phyloP scores from a whole-genome alignment of 257 asterid genomes.

The Nicotiana tomentosiformis region DNA sequence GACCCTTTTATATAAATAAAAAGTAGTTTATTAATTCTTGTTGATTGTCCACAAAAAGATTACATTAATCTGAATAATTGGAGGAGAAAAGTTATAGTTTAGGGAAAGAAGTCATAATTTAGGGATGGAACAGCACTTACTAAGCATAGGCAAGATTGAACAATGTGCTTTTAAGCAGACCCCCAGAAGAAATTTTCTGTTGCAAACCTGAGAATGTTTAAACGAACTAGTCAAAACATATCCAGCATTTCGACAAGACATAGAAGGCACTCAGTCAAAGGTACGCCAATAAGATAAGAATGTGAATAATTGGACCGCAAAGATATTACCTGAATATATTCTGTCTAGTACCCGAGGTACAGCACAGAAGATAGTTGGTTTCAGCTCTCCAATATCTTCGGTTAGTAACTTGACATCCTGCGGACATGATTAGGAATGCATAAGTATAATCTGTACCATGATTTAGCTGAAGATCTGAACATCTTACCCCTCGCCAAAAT shows the following conservation, averaged over 20 bases:
- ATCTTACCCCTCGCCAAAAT: slow-evolving; percentile 98
- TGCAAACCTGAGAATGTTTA: slow-evolving; percentile 59
- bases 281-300: not conserved
- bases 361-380: slow-evolving; percentile 89
- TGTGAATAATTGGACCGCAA: not conserved
- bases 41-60: not conserved
- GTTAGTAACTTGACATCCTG: slow-evolving; percentile 80
- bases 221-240: not conserved
- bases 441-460: not conserved
- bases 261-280: not conserved
- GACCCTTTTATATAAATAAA: not conserved
- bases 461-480: not conserved
- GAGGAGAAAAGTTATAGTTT: not conserved
- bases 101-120: not conserved
- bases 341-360: slow-evolving; percentile 97
- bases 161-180: slow-evolving; percentile 57
- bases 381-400: slow-evolving; percentile 79
- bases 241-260: not conserved
- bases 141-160: slow-evolving; percentile 71
- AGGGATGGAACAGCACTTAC: slow-evolving; percentile 45
- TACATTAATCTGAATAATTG: not conserved
- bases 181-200: slow-evolving; percentile 81
- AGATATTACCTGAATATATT: slow-evolving; percentile 64
- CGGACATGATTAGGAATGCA: not conserved
- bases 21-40: not conserved